Conservation (phyloP, 1,139 yeast species). For the Hanseniaspora uvarum region DNA sequence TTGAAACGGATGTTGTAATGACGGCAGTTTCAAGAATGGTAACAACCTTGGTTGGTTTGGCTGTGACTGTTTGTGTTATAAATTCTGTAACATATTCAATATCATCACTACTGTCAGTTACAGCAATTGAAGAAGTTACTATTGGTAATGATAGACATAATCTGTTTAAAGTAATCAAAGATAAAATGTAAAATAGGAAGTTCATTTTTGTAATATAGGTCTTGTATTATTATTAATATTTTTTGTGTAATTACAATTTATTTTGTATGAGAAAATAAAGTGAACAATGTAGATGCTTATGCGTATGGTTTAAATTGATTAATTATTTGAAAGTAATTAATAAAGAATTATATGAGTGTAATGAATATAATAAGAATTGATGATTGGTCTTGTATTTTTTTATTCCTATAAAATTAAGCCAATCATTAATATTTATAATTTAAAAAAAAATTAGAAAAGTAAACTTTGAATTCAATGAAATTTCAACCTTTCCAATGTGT, state of each 20-base stretch:
- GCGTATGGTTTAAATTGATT: not conserved
- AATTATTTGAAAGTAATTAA: too few species aligned
- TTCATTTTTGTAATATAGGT: constrained; percentile 13
- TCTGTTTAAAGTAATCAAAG: constrained; percentile 4
- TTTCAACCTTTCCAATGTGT: too few species aligned
- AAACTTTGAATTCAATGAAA: too few species aligned
- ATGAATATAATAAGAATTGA: not conserved
- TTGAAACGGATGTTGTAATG: constrained; percentile 10
- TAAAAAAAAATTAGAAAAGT: not conserved
- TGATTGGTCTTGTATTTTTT: not conserved
- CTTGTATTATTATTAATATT: not conserved
- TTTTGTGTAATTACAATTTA: not conserved
- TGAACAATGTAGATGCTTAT: not conserved
- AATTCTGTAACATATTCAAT: constrained; percentile 16
- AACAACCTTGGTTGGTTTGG: constrained; percentile 16
- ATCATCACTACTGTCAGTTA: constrained; percentile 3
- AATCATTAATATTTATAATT: not conserved
- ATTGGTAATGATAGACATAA: constrained; percentile 7
- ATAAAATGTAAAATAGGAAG: not conserved
- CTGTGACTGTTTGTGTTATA: constrained; percentile 12
- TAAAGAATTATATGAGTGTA: not conserved
- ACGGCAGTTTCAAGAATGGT: constrained; percentile 15
- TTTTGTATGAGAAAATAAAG: not conserved
- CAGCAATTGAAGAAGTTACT: not conserved
- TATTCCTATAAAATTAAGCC: too few species aligned